These are phyloP conservation scores for Nidula niveotomentosa DNA, from an alignment of 1,284 basidiomycete genomes.

Conservation along the genomic window DNA sequence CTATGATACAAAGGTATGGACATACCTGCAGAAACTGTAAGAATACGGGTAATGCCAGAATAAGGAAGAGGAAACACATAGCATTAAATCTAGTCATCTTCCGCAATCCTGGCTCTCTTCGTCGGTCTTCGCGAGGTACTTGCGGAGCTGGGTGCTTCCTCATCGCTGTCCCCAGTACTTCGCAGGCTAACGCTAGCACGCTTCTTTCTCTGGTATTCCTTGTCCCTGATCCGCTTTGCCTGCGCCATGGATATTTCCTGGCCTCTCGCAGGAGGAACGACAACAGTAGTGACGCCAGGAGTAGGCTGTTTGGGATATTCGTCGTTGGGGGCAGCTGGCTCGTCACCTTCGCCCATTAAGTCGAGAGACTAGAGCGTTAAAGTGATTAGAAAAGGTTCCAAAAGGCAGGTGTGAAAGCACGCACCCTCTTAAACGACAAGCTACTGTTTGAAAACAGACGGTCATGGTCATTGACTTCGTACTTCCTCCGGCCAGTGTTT, in stretches of 20 bases:
- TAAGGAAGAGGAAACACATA: too few species aligned
- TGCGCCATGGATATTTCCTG: slow-evolving; percentile 69
- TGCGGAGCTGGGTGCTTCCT: slow-evolving; percentile 60
- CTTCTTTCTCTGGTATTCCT: slow-evolving; percentile 76
- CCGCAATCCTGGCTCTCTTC: slow-evolving; percentile 62
- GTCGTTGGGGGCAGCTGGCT: slow-evolving; percentile 51
- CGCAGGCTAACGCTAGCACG: slow-evolving; percentile 57
- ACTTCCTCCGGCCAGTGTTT: slow-evolving; percentile 60
- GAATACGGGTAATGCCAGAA: too few species aligned
- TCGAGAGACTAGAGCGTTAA: slow-evolving; percentile 62
- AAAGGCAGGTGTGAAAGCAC: too few species aligned
- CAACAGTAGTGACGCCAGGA: slow-evolving; percentile 68
- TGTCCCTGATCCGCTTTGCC: slow-evolving; percentile 69
- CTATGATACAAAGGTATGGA: slow-evolving; percentile 4
- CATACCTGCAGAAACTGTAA: too few species aligned
- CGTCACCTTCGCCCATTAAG: slow-evolving; percentile 69
- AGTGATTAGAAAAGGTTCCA: background rate
- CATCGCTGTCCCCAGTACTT: slow-evolving; percentile 57
- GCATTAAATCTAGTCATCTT: slow-evolving; percentile 41
- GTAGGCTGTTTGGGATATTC: slow-evolving; percentile 60
- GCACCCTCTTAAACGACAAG: slow-evolving; percentile 67
- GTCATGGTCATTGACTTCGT: slow-evolving; percentile 74
- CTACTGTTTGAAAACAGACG: slow-evolving; percentile 81
- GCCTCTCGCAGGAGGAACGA: slow-evolving; percentile 66
- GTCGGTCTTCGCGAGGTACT: slow-evolving; percentile 49